Percentiles rank a stretch among this genome's conserved stretches.
Evolutionary conservation across 768 basidiomycete species (phyloP).

Genomic region (Sutorius australiensis): DNA sequence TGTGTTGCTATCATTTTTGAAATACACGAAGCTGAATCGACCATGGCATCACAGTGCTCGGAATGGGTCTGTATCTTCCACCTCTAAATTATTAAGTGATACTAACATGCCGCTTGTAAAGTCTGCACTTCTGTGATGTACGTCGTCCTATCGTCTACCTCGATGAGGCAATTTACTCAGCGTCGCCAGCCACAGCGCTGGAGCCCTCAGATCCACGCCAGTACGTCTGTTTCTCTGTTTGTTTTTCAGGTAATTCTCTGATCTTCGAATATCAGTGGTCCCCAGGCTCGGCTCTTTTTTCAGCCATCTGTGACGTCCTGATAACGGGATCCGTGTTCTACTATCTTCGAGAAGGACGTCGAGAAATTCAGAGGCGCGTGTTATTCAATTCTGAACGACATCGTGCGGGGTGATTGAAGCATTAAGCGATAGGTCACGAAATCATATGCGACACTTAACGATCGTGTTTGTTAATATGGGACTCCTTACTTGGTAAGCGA

Average conservation of each 20-base stretch:
- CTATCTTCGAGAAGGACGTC: constrained; percentile 17
- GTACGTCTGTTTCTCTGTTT: too few relatives aligned
- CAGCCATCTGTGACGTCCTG: constrained; percentile 11
- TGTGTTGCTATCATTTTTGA: background rate
- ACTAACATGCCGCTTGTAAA: background rate
- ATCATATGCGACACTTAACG: constrained; percentile 10
- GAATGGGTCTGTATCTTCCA: constrained; percentile 2
- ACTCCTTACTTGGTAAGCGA: constrained; percentile 10
- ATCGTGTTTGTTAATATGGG: constrained; percentile 15
- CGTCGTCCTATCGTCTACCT: background rate
- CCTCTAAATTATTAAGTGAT: too few relatives aligned
- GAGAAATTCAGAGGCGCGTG: constrained; percentile 6
- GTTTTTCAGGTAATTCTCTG: too few relatives aligned
- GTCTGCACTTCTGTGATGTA: background rate
- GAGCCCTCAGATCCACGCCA: background rate
- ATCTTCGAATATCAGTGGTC: constrained; percentile 7
- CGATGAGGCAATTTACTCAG: background rate
- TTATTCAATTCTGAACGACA: background rate
- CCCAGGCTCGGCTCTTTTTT: constrained; percentile 26
- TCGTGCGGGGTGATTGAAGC: background rate
- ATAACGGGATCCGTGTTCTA: constrained; percentile 21
- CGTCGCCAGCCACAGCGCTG: background rate
- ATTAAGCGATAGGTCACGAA: constrained; percentile 1
- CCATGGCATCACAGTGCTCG: background rate
- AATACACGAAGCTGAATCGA: background rate